Evolutionary conservation across 2,329 filamentous ascomycete species (phyloP).

Genomic region (Fusarium nygamai): DNA sequence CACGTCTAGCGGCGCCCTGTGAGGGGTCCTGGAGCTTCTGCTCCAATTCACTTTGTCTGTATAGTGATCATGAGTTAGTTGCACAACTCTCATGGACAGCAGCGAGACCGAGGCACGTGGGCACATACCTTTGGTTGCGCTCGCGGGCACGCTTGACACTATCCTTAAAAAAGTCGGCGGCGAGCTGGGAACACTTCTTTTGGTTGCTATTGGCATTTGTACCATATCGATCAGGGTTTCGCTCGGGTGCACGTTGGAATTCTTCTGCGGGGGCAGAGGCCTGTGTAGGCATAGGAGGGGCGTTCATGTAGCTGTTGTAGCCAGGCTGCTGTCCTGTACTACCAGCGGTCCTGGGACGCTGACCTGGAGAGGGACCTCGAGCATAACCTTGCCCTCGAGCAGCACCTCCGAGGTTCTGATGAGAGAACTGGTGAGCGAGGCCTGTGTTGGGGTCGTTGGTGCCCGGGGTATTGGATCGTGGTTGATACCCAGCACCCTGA

Average conservation of each 20-base stretch:
- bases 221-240: conserved; percentile 84
- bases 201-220: conserved; percentile 73
- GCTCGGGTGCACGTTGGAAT: conserved; percentile 81
- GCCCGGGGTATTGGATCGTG: conserved; percentile 66
- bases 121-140: conserved; percentile 85
- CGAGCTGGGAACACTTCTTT: conserved; percentile 75
- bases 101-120: background rate
- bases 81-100: background rate
- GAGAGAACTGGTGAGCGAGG: conserved; percentile 93
- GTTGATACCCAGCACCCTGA: conserved; percentile 59
- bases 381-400: conserved; percentile 76
- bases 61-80: conserved; percentile 17
- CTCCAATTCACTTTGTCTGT: conserved; percentile 91
- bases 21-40: conserved; percentile 82
- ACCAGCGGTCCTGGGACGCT: conserved; percentile 87
- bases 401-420: conserved; percentile 87
- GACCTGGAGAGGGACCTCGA: conserved; percentile 73
- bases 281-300: conserved; percentile 72
- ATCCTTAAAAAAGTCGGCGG: conserved; percentile 97
- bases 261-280: conserved; percentile 71
- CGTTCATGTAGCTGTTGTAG: conserved; percentile 72
- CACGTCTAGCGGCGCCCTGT: conserved; percentile 79
- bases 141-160: conserved; percentile 96
- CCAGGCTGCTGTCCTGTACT: conserved; percentile 69
- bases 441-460: conserved; percentile 88